phyloP scores from a whole-genome alignment of 345 rosid genomes.

The Theobroma cacao region DNA sequence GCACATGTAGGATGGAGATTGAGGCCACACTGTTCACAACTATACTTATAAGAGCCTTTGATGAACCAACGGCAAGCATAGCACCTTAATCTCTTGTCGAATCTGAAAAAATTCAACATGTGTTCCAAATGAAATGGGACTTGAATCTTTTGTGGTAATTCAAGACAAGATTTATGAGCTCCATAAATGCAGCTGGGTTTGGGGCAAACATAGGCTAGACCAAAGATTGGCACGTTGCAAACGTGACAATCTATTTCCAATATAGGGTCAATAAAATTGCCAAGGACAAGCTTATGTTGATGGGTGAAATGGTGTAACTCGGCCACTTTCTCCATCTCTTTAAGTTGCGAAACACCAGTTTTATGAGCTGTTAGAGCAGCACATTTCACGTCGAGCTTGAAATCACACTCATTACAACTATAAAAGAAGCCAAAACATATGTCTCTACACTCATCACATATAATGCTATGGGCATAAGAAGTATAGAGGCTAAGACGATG shows the following conservation, averaged over 20 bases:
- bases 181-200: not conserved
- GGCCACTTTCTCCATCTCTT: not conserved
- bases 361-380: too few relatives aligned
- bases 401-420: not conserved
- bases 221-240: too few relatives aligned
- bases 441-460: not conserved
- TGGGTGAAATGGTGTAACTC: not conserved
- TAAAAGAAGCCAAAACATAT: not conserved
- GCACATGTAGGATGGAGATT: too few relatives aligned
- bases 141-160: not conserved
- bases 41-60: too few relatives aligned
- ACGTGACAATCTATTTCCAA: too few relatives aligned
- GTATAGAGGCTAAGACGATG: not conserved
- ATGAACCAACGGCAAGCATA: too few relatives aligned
- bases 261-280: not conserved
- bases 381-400: constrained; percentile 2
- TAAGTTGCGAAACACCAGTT: too few relatives aligned
- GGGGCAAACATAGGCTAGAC: not conserved
- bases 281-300: not conserved
- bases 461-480: too few relatives aligned
- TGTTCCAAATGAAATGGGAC: too few relatives aligned
- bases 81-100: too few relatives aligned
- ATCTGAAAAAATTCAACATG: too few relatives aligned
- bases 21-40: too few relatives aligned
- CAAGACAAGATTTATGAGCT: not conserved